phyloP scores from a whole-genome alignment of 495 filamentous ascomycete species.

The Rostrohypoxylon terebratum region DNA sequence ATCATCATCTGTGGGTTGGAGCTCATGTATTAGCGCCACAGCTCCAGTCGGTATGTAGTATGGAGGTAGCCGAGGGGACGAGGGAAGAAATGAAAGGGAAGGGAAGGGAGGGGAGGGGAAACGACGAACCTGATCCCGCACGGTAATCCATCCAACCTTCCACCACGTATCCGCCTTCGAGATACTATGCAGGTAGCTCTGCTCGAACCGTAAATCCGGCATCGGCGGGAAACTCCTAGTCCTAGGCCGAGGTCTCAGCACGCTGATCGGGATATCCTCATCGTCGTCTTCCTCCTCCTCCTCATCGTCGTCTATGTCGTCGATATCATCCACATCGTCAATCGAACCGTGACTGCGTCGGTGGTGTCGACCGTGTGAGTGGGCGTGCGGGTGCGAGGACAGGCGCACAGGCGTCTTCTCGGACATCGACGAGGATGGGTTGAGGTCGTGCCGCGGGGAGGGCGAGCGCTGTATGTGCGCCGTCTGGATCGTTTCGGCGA shows the following conservation, averaged over 20 bases:
- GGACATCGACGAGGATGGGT: conserved; percentile 79
- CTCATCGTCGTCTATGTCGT: conserved; percentile 29
- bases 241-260: conserved; percentile 64
- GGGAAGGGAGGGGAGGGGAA: too few relatives aligned
- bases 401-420: conserved; percentile 61
- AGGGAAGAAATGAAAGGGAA: neutral
- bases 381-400: neutral
- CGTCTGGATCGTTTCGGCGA: conserved; percentile 82
- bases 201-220: conserved; percentile 95
- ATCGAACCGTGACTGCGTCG: conserved; percentile 45
- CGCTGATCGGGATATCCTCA: conserved; percentile 66
- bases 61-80: neutral
- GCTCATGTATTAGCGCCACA: neutral
- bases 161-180: conserved; percentile 79
- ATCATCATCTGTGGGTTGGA: conserved; percentile 71
- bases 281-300: conserved; percentile 55
- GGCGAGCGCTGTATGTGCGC: conserved; percentile 78
- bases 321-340: conserved; percentile 22
- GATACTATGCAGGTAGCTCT: conserved; percentile 93
- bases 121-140: conserved; percentile 81
- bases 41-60: neutral
- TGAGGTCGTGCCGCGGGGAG: conserved; percentile 78
- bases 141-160: conserved; percentile 83
- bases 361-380: conserved; percentile 1
- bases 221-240: conserved; percentile 76